phyloP scores from a whole-genome alignment of 495 filamentous ascomycete genomes.

The Penicillium parvum region DNA sequence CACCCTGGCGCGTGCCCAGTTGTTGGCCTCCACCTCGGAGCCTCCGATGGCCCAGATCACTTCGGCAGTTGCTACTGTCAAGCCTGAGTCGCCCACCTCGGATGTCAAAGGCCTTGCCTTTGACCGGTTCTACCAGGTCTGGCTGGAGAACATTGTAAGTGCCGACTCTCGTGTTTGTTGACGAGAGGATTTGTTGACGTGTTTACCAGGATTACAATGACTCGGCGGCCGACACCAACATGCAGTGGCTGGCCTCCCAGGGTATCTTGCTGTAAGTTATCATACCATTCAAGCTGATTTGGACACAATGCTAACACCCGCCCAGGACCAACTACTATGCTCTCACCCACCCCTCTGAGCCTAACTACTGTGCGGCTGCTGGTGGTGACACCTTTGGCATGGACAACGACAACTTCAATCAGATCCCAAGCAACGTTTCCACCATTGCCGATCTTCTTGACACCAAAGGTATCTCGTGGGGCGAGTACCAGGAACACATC shows the following conservation, averaged over 20 bases:
- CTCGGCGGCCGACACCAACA: constrained; percentile 46
- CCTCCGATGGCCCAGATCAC: constrained; percentile 27
- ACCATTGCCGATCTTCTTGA: constrained; percentile 66
- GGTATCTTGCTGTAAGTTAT: constrained; percentile 51
- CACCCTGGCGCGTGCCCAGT: constrained; percentile 21
- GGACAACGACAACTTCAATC: constrained; percentile 58
- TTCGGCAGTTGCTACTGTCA: constrained; percentile 25
- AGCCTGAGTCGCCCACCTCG: constrained; percentile 46
- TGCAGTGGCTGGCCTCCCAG: constrained; percentile 52
- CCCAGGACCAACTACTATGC: constrained; percentile 54
- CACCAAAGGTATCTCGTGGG: constrained; percentile 63
- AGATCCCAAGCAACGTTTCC: constrained; percentile 55
- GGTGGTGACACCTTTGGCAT: constrained; percentile 66
- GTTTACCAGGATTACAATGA: constrained; percentile 48
- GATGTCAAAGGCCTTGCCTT: constrained; percentile 60
- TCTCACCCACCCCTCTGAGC: constrained; percentile 63
- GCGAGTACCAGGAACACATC: constrained; percentile 62
- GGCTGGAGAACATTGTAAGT: constrained; percentile 67
- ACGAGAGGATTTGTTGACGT: background rate
- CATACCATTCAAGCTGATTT: background rate
- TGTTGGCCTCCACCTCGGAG: constrained; percentile 23
- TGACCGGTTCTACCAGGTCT: constrained; percentile 63
- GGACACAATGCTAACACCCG: background rate
- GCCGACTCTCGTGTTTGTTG: background rate
- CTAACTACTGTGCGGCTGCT: constrained; percentile 63